Base-by-base conservation (phyloP, 768 basidiomycete genomes). In the Mycena vitilis region DNA sequence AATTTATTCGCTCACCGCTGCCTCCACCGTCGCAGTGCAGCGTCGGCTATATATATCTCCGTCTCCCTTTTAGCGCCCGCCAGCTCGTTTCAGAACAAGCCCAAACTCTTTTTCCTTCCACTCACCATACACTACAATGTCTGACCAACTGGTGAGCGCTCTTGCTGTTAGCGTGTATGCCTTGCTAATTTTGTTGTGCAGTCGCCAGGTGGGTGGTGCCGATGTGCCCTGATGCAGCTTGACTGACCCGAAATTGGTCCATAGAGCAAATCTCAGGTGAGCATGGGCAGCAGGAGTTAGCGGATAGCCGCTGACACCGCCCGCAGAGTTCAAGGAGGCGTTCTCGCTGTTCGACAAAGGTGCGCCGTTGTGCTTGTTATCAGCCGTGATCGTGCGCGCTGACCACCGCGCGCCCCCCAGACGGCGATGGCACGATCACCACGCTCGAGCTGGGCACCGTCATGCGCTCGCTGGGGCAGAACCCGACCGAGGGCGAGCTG, bases 301-400 rank as follows among this genome's bases (percentile, higher is more conserved):
- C n/a, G 22, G 20, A 0, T 18, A 25, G 63, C 48, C 57, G 16
- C 42, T 54, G 25, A 70, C 44, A 56, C 71, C 59, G 68, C 67
- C 34, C 40, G n/a, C 72, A 94, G 95, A 97, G 82, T 98, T 96
- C 89, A 98, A 97, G 87, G 97, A 98, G 85, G 96, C 96, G 57
- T 98, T 99, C 84, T 95, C 96, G 66, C 88, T 99, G 23, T 98
- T 99, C 80, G 95, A 98, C 85, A 96, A 95, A 81, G 94, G 95
- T 95, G 68, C 65, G 86, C 80, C 34, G 30, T 52, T 55, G 30
- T 51, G 57, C 36, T 30, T 30, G 52, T 62, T 55, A 71, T 66
- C 65, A 65, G 55, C 25, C 60, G 16, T 25, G n/a, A 59, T 68
- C 55, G 37, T 23, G 37, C 22, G 38, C 40, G 15, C 53, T 56